Evolutionary conservation across 1,284 basidiomycete species (phyloP).

Genomic region (Farysia itapuensis): DNA sequence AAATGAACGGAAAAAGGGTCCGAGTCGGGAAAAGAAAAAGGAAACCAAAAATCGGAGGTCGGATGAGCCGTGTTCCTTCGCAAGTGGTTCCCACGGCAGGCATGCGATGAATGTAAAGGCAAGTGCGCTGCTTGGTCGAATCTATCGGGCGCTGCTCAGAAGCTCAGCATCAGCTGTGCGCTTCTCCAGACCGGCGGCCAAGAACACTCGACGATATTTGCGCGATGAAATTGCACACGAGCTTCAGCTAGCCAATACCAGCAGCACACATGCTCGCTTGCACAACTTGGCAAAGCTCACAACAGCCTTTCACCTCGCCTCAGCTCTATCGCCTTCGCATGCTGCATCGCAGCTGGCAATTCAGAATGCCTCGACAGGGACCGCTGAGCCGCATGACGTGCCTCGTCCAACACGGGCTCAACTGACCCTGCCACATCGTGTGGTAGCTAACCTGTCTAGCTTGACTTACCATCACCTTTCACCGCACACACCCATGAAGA

Average conservation of each 20-base stretch:
- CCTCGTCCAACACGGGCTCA: background rate
- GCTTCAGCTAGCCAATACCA: no score
- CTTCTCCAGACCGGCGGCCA: conserved; percentile 31
- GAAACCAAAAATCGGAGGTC: no score
- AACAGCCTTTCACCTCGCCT: conserved; percentile 22
- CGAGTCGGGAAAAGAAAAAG: no score
- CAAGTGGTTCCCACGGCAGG: no score
- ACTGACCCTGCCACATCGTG: conserved; percentile 20
- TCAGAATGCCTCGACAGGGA: no score
- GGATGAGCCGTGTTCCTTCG: no score
- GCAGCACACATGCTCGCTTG: no score
- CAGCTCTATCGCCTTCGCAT: conserved; percentile 9
- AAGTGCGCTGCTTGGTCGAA: no score
- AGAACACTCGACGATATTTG: conserved; percentile 34
- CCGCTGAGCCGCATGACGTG: background rate
- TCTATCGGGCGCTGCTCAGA: conserved; percentile 20
- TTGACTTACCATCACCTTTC: conserved; percentile 55
- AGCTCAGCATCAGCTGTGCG: conserved; percentile 21
- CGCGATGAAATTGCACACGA: conserved; percentile 16
- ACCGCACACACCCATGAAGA: conserved; percentile 51
- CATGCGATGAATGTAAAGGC: no score
- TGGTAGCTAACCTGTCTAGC: conserved; percentile 38
- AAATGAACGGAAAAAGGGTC: no score
- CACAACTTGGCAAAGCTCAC: conserved; percentile 2
- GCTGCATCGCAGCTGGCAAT: no score